Conservation (phyloP, 1,284 basidiomycete species). For the Ustilago vetiveriae region DNA sequence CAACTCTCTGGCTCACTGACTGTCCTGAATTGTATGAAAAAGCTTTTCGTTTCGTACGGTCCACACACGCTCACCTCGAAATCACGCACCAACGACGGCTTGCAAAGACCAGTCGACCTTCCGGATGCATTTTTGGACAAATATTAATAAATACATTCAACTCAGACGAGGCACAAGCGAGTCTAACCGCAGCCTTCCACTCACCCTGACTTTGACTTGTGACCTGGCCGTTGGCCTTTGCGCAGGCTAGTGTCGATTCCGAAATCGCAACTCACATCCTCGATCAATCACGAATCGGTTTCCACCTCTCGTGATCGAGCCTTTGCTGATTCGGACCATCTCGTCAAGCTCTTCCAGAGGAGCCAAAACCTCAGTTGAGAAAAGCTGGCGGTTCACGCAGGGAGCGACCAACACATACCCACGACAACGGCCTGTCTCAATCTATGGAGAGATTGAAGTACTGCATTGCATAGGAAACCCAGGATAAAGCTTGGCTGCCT, state of each 20-base stretch:
- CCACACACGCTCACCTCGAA: too few relatives aligned
- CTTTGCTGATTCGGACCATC: too few relatives aligned
- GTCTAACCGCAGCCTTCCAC: not conserved
- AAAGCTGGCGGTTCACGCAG: too few relatives aligned
- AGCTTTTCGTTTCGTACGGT: constrained; percentile 43
- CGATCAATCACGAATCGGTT: constrained; percentile 24
- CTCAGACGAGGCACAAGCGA: not conserved
- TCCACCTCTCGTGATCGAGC: constrained; percentile 15
- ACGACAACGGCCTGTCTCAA: too few relatives aligned
- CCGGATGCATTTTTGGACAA: constrained; percentile 8
- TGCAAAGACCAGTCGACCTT: not conserved
- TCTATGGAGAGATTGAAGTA: too few relatives aligned
- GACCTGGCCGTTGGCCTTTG: constrained; percentile 2
- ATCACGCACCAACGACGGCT: too few relatives aligned
- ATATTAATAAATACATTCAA: not conserved
- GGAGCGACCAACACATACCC: too few relatives aligned
- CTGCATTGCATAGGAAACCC: too few relatives aligned
- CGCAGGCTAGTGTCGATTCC: constrained; percentile 10
- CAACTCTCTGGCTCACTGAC: constrained; percentile 1
- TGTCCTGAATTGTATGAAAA: not conserved
- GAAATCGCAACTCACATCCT: constrained; percentile 2
- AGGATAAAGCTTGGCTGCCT: too few relatives aligned
- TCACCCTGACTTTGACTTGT: not conserved
- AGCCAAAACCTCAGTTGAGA: too few relatives aligned
- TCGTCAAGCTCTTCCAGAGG: too few relatives aligned